Evolutionary conservation across 345 rosid genomes (phyloP), one percentile per base, ranked within the genome.

Genomic region (Brassica carinata): DNA sequence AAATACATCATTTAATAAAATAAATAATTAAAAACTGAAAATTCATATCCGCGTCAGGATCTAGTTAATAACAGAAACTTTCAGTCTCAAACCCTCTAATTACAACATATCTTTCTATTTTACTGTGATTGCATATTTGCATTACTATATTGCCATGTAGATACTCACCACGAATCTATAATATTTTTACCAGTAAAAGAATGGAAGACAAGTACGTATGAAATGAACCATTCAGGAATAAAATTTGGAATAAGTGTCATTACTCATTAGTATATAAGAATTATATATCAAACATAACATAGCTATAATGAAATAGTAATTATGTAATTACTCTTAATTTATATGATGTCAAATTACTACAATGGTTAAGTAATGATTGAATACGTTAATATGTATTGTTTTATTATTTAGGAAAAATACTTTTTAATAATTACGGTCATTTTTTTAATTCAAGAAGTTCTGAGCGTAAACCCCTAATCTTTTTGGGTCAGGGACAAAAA

Each of bases 91-190:
- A 19, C 23, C 23, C 23, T 19, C 23, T 19, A 19, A 19, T 19
- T 19, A 19, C 23, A 19, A 19, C 23, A 19, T 19, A 9, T 10
- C 17, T 48, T 15, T 48, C 17, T 48, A 48, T 48, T 48, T 48
- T 48, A 48, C 55, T 48, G 17, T 48, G 55, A 48, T 48, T 48
- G 17, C 26, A 23, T 23, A 23, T 23, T 23, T 23, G 26, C 17
- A 13, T 48, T 48, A 48, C 55, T 48, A 48, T 48, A 48, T 48
- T 48, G 55, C 55, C 55, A 48, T 48, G 55, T 48, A 48, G 15
- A 48, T 48, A 48, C 55, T 43, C 53, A 73, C 64, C 55, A 74
- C 57, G 40, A 65, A 40, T 58, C 51, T 66, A 27, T 9, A 66
- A 17, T 3, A 65, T 40, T 59, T 7, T 73, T 7, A 10, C 10